Evolutionary conservation across 2,329 filamentous ascomycete species (phyloP).

Genomic region (Fusarium brachygibbosum): DNA sequence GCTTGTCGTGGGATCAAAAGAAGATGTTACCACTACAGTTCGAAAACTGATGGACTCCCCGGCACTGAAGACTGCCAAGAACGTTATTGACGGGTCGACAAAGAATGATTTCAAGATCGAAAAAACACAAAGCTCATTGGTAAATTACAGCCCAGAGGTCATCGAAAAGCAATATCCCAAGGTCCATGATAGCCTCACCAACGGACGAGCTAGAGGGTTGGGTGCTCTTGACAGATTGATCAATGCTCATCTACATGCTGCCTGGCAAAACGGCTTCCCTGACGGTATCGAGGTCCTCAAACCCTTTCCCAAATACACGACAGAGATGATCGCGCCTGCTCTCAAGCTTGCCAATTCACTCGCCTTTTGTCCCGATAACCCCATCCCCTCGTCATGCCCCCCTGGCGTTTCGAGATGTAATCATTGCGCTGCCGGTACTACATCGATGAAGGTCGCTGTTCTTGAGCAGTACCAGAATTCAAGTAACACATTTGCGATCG

Average conservation of each 20-base stretch:
- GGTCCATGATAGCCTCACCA: conserved; percentile 72
- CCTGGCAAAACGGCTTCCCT: conserved; percentile 84
- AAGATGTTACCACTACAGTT: conserved; percentile 73
- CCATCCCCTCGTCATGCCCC: conserved; percentile 83
- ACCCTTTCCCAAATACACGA: conserved; percentile 81
- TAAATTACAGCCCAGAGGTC: conserved; percentile 77
- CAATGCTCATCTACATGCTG: conserved; percentile 85
- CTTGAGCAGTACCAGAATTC: conserved; percentile 78
- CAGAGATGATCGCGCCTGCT: conserved; percentile 77
- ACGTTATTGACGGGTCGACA: conserved; percentile 72
- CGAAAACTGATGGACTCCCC: conserved; percentile 68
- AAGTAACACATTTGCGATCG: conserved; percentile 82
- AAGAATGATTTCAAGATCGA: conserved; percentile 75
- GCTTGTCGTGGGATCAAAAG: conserved; percentile 78
- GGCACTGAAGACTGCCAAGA: conserved; percentile 68
- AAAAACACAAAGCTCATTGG: conserved; percentile 74
- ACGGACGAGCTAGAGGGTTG: conserved; percentile 71
- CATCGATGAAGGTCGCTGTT: conserved; percentile 75
- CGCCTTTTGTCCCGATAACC: conserved; percentile 78
- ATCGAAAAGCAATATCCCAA: conserved; percentile 76
- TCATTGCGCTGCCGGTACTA: conserved; percentile 74
- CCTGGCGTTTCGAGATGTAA: conserved; percentile 82
- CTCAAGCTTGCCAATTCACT: conserved; percentile 81
- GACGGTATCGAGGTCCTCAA: conserved; percentile 85
- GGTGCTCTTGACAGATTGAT: conserved; percentile 79